These are phyloP conservation scores for Aspergillus funiculosus DNA, from an alignment of 495 filamentous ascomycete genomes.

Conservation along the genomic window DNA sequence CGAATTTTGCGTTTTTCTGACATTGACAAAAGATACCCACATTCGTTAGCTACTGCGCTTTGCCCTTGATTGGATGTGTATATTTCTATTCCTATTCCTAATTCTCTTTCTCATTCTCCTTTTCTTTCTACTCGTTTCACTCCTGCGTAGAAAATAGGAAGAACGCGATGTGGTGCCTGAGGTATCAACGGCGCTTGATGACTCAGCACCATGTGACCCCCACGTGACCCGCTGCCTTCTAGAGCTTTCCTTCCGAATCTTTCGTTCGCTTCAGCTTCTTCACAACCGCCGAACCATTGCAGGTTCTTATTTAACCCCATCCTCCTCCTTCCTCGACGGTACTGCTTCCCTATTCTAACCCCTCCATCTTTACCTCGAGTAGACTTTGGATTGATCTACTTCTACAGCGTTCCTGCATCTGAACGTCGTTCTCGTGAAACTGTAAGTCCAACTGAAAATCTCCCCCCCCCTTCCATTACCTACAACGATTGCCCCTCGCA, in stretches of 20 bases:
- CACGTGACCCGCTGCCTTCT: conserved; percentile 38
- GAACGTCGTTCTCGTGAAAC: conserved; percentile 12
- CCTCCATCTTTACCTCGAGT: conserved; percentile 3
- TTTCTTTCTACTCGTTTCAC: no score
- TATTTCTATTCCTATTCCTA: background rate
- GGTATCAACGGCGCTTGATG: no score
- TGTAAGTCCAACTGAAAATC: conserved; percentile 18
- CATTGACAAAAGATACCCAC: conserved; percentile 21
- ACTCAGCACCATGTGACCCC: no score
- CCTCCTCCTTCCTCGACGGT: conserved; percentile 8
- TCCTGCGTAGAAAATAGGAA: no score
- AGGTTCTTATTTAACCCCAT: conserved; percentile 6
- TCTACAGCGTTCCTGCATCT: conserved; percentile 17
- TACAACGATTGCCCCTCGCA: conserved; percentile 6
- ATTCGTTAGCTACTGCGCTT: conserved; percentile 17
- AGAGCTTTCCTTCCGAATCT: conserved; percentile 41
- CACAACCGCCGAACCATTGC: background rate
- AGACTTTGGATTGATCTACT: conserved; percentile 24
- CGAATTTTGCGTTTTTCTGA: conserved; percentile 8
- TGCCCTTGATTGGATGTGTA: background rate
- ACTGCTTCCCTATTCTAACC: conserved; percentile 12
- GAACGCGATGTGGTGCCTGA: no score
- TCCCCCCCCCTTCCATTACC: conserved; percentile 9
- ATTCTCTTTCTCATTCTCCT: background rate
- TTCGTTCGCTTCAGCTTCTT: conserved; percentile 16